Base-by-base conservation (phyloP, 2,329 filamentous ascomycete species). In the Aspergillus hiratsukae region DNA sequence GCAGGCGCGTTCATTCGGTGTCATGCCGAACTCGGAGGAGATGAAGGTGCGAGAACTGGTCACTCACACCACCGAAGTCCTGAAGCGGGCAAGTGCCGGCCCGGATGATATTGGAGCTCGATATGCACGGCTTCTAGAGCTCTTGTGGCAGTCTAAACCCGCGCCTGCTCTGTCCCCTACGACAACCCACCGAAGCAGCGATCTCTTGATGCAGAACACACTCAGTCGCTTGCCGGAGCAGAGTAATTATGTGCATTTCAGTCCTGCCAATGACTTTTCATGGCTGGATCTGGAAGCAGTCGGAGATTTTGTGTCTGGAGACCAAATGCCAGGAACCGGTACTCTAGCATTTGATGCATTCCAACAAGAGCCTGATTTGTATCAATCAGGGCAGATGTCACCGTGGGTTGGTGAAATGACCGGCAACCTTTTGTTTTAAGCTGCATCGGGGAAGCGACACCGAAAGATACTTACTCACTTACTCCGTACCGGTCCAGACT, bases 221-320 rank as follows among this genome's bases (percentile, higher is more conserved):
- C 68, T 56, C 57, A 56, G 62, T 56, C 63, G 68, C 51, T 57
- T 77, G 61, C 54, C 75, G 60, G 72, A 78, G 41, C 64, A 65
- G 37, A 66, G 66, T 4, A 54, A 52, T 45, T 71, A 74, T 58
- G 61, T 74, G 67, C 64, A 77, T 56, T 73, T 74, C 67, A 74
- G 78, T 67, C 72, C 78, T 52, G 74, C 79, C 1, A 81, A 84
- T 52, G 80, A 83, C 46, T 86, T 86, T 68, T 85, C 82, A 0
- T 86, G 83, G 83, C 75, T 84, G 1, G 82, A 86, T 63, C 71
- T 86, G 4, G 81, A 82, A 56, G 83, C 83, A 1, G 78, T 86
- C 2, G 82, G 82, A 0, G 82, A 85, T 59, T 84, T 82, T 63
- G 80, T 80, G 21, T 77, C 75, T 3, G 75, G 76, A 3, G 77